phyloP scores from a whole-genome alignment of 169 alveolate genomes.

The Plasmodium knowlesi region DNA sequence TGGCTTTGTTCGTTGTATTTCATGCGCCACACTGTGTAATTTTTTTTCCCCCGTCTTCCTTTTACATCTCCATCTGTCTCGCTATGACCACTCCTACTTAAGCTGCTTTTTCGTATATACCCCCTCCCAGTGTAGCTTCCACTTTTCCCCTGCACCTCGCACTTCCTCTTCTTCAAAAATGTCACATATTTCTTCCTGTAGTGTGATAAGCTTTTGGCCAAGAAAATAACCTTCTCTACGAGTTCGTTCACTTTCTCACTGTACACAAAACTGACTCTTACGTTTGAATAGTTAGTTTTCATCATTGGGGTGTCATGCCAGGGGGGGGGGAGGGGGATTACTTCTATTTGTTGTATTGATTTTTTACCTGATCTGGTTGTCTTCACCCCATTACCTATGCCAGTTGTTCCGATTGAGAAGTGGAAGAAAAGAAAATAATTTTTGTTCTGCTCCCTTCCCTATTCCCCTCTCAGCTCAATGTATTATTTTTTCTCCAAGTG shows the following conservation, averaged over 20 bases:
- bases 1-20: neutral
- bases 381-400: neutral
- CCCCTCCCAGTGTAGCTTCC: neutral
- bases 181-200: slow-evolving; percentile 30
- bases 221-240: neutral
- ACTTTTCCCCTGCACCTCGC: neutral
- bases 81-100: neutral
- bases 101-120: neutral
- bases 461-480: neutral
- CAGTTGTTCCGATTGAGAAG: neutral
- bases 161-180: slow-evolving; percentile 3
- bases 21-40: neutral
- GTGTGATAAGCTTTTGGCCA: slow-evolving; percentile 10
- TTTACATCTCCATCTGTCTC: neutral
- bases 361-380: neutral
- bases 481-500: neutral
- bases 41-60: neutral
- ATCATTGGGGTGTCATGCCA: neutral
- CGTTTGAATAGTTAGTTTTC: neutral
- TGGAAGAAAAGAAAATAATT: neutral
- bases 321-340: neutral
- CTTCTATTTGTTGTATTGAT: neutral
- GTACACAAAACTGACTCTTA: slow-evolving; percentile 30
- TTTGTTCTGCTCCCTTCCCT: neutral
- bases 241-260: slow-evolving; percentile 4